Evolutionary conservation across 1,284 basidiomycete genomes (phyloP), one percentile per base, ranked within the genome.

Genomic region (Garcileccinum viscosum): DNA sequence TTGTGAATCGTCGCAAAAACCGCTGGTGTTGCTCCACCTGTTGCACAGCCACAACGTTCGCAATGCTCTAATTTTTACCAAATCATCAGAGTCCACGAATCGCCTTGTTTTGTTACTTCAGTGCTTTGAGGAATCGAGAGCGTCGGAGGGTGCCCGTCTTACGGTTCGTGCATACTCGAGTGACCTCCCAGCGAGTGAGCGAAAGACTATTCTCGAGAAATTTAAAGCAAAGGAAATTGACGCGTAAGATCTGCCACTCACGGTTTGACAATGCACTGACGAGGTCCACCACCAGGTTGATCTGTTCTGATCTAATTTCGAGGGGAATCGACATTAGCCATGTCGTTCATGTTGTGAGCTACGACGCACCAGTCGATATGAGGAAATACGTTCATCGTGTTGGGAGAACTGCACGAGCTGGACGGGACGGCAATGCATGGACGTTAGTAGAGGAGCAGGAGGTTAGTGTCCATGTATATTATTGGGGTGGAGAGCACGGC

Each of bases 341-440:
- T 69, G 95, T 99, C 59, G 89, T 90, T 15, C 94, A 98, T 81
- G 97, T 99, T 37, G 88, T 99, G 50, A 96, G 91, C 72, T 99
- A 99, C 81, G 97, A 99, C 80, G 91, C 91, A 4, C 97, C 97
- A 1, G 88, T 98, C n/a, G 97, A 99, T 78, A 95, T 98, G 88
- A 90, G 95, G 63, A 99, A 99, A 81, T 99, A 99, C 77, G 95
- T 99, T 24, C 97, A 99, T 80, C 92, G 97, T 62, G 96, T 96
- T 1, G 97, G 97, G 24, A 87, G 97, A 50, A 99, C 97, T 1
- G 97, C 97, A 5, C 89, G 97, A 69, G 97, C 97, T 3, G 96
- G 96, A 2, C 86, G 93, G 60, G 82, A 83, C 17, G 97, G 97
- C 5, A 89, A 93, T 71, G 96, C 96, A 0, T 99, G 96, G 96